Conservation (phyloP, 164 flowering plant species). For the Santalum album region DNA sequence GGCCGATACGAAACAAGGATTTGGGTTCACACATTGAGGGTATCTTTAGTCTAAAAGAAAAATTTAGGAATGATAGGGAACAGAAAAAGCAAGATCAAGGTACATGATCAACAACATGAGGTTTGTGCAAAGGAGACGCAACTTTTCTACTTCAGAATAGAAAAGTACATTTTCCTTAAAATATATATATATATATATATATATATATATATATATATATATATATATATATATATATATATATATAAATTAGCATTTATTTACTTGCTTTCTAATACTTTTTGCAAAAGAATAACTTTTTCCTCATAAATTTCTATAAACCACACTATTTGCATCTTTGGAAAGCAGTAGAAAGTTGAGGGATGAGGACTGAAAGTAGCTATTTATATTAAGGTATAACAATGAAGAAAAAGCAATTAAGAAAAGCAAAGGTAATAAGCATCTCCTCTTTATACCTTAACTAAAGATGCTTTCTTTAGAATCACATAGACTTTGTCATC, state of each 20-base stretch:
- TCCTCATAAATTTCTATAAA: constrained; percentile 28
- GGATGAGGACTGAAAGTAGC: constrained; percentile 7
- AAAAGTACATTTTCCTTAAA: too few relatives aligned
- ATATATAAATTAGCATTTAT: background rate
- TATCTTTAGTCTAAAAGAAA: too few relatives aligned
- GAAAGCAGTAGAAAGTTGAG: constrained; percentile 27
- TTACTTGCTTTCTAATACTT: constrained; percentile 30
- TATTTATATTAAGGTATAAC: background rate
- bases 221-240: background rate
- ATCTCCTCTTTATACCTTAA: constrained; percentile 48
- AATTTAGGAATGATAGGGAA: too few relatives aligned
- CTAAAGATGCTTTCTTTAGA: constrained; percentile 55
- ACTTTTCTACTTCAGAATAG: too few relatives aligned
- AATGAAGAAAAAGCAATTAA: constrained; percentile 3
- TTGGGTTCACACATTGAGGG: too few relatives aligned
- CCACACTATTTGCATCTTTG: constrained; percentile 62
- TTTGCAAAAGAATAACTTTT: constrained; percentile 36
- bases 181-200: background rate
- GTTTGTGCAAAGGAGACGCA: too few relatives aligned
- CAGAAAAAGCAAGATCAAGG: too few relatives aligned
- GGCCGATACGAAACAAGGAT: too few relatives aligned
- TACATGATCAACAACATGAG: too few relatives aligned
- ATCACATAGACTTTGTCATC: constrained; percentile 41
- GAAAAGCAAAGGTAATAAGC: constrained; percentile 20
- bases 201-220: background rate